Evolutionary conservation across 352 stramenopile genomes (phyloP).

Genomic region (Phytophthora multivora): DNA sequence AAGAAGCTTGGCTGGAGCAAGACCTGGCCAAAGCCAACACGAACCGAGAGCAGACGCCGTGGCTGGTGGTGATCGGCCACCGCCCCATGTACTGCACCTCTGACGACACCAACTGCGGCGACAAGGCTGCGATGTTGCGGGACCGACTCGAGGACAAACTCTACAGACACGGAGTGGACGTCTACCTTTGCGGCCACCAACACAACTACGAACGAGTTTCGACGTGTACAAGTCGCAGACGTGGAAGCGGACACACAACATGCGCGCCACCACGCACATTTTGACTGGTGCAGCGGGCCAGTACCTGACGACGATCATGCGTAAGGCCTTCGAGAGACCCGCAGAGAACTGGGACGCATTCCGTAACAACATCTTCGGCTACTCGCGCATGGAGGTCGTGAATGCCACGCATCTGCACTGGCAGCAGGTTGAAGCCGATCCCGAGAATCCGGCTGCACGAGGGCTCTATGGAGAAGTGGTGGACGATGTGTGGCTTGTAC

Average conservation of each 20-base stretch:
- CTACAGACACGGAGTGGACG: conserved; percentile 76
- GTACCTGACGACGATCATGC: conserved; percentile 78
- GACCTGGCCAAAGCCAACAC: conserved; percentile 69
- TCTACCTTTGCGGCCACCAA: conserved; percentile 90
- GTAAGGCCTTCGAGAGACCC: conserved; percentile 71
- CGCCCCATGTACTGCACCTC: conserved; percentile 90
- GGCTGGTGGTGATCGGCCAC: conserved; percentile 87
- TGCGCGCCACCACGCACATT: conserved; percentile 87
- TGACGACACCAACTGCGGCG: conserved; percentile 67
- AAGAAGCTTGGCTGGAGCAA: conserved; percentile 67
- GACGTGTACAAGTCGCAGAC: conserved; percentile 76
- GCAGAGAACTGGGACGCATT: conserved; percentile 71
- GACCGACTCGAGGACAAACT: conserved; percentile 78
- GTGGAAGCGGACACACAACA: conserved; percentile 69
- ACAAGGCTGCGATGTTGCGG: conserved; percentile 61
- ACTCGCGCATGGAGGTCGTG: conserved; percentile 79
- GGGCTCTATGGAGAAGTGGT: conserved; percentile 77
- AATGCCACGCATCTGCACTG: conserved; percentile 88
- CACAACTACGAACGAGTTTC: conserved; percentile 91
- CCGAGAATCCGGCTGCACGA: conserved; percentile 70
- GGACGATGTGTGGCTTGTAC: conserved; percentile 90
- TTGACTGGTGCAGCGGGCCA: conserved; percentile 86
- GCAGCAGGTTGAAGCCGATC: conserved; percentile 86
- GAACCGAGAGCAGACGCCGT: conserved; percentile 70
- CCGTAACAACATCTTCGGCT: conserved; percentile 86